Percentiles rank a stretch among this genome's conserved stretches.
phyloP scores from a whole-genome alignment of 2,329 filamentous ascomycete species.

The Tolypocladium tropicale region DNA sequence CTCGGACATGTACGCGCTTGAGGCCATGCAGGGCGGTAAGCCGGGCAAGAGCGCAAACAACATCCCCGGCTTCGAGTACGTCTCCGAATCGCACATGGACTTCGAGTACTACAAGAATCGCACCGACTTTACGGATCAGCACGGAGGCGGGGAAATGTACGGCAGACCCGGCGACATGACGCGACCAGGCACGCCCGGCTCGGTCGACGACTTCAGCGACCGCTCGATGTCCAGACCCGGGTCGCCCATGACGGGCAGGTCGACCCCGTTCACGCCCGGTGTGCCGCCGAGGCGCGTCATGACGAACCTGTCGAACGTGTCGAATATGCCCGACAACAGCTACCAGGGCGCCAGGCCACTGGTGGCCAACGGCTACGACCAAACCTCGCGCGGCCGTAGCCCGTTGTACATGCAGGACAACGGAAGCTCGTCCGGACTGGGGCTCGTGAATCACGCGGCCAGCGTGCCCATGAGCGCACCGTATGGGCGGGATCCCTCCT shows the following conservation, averaged over 20 bases:
- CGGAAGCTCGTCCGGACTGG: slow-evolving; percentile 41
- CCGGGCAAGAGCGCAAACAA: slow-evolving; percentile 33
- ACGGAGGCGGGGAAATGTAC: slow-evolving; percentile 65
- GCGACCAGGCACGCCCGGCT: slow-evolving; percentile 52
- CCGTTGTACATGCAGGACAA: slow-evolving; percentile 42
- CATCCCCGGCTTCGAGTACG: slow-evolving; percentile 76
- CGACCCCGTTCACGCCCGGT: slow-evolving; percentile 23
- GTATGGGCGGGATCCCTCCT: slow-evolving; percentile 11
- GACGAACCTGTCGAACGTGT: slow-evolving; percentile 7
- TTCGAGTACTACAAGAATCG: slow-evolving; percentile 89
- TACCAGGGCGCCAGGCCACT: slow-evolving; percentile 15
- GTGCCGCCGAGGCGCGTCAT: slow-evolving; percentile 13
- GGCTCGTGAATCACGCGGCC: slow-evolving; percentile 28
- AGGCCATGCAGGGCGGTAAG: slow-evolving; percentile 56
- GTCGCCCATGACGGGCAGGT: slow-evolving; percentile 29
- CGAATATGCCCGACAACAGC: slow-evolving; percentile 15
- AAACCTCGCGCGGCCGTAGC: slow-evolving; percentile 26
- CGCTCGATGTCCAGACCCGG: slow-evolving; percentile 34
- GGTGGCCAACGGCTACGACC: slow-evolving; percentile 10
- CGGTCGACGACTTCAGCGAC: slow-evolving; percentile 33
- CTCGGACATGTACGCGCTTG: slow-evolving; percentile 72
- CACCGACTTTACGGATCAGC: slow-evolving; percentile 76
- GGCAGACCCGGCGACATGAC: slow-evolving; percentile 49
- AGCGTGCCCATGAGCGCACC: slow-evolving; percentile 34
- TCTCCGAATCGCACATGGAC: slow-evolving; percentile 76